Conservation (phyloP, 768 basidiomycete genomes). For the Peribolospora baueri region DNA sequence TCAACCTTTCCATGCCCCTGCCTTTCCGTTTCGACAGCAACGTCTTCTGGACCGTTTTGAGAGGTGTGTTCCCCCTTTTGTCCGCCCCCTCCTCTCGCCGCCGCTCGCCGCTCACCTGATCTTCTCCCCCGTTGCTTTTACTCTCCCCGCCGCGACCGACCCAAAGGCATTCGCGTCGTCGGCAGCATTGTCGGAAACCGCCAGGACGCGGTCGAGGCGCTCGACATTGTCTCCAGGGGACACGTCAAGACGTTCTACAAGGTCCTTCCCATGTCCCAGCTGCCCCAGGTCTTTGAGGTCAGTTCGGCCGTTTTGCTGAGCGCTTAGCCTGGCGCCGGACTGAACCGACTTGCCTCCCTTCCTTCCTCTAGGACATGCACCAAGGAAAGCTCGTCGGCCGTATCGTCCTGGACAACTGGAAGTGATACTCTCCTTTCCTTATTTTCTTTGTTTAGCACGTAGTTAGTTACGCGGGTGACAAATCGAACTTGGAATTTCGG, state of each 20-base stretch:
- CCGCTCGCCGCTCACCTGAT: background rate
- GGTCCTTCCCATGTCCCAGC: background rate
- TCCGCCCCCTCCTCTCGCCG: background rate
- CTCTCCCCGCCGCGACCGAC: conserved; percentile 5
- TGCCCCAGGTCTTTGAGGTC: conserved; percentile 7
- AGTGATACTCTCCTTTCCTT: background rate
- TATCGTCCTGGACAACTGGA: conserved; percentile 11
- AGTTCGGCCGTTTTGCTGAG: background rate
- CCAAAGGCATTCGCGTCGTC: conserved; percentile 18
- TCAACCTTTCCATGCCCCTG: background rate
- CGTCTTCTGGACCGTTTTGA: conserved; percentile 35
- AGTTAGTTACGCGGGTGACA: background rate
- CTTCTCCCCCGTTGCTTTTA: conserved; percentile 9
- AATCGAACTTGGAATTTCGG: no score
- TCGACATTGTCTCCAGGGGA: conserved; percentile 47
- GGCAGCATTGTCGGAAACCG: conserved; percentile 36
- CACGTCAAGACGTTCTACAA: conserved; percentile 31
- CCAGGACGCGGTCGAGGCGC: conserved; percentile 59
- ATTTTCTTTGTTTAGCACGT: background rate
- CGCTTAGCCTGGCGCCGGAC: background rate
- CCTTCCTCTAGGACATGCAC: conserved; percentile 9
- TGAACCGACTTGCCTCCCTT: background rate
- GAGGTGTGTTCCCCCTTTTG: background rate
- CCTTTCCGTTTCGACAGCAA: conserved; percentile 17
- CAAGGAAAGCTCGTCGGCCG: conserved; percentile 12